Percentiles rank a stretch among this genome's conserved stretches.
These are phyloP conservation scores for Cucurbita pepo DNA, from an alignment of 306 rosid genomes.

Conservation along the genomic window DNA sequence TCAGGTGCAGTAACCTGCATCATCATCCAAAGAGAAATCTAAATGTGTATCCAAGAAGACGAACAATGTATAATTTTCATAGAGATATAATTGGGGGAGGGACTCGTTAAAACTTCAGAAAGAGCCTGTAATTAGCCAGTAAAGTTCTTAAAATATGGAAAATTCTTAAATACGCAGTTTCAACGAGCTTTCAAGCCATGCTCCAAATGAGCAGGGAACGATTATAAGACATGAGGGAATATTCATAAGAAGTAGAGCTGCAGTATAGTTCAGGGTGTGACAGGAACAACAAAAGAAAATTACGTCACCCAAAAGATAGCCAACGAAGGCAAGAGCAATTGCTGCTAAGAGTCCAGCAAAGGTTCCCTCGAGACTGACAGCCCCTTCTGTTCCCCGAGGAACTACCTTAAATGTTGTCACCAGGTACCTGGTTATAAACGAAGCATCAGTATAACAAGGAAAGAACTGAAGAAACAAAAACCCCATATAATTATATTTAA, in stretches of 20 bases:
- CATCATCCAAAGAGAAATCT: constrained; percentile 3
- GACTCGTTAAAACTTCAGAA: neutral
- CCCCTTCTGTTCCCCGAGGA: constrained; percentile 99
- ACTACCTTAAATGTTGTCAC: constrained; percentile 80
- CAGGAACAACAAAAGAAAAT: constrained; percentile 3
- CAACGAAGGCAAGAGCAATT: constrained; percentile 44
- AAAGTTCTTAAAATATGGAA: neutral
- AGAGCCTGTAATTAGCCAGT: neutral
- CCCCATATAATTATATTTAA: neutral
- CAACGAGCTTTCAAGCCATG: too few species aligned
- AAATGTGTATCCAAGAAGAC: neutral
- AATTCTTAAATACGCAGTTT: neutral
- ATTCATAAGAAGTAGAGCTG: neutral
- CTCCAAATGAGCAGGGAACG: neutral
- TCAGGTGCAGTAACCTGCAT: constrained; percentile 49
- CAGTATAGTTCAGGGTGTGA: neutral
- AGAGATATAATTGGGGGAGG: neutral
- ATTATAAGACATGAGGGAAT: neutral
- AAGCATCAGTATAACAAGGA: neutral
- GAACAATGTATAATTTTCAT: neutral
- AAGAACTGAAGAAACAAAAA: neutral
- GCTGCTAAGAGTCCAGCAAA: constrained; percentile 84
- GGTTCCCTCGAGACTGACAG: constrained; percentile 88
- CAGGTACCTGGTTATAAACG: constrained; percentile 46
- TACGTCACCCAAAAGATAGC: constrained; percentile 69